Conservation (phyloP, 2,329 filamentous ascomycete species). For the Parascedosporium putredinis region DNA sequence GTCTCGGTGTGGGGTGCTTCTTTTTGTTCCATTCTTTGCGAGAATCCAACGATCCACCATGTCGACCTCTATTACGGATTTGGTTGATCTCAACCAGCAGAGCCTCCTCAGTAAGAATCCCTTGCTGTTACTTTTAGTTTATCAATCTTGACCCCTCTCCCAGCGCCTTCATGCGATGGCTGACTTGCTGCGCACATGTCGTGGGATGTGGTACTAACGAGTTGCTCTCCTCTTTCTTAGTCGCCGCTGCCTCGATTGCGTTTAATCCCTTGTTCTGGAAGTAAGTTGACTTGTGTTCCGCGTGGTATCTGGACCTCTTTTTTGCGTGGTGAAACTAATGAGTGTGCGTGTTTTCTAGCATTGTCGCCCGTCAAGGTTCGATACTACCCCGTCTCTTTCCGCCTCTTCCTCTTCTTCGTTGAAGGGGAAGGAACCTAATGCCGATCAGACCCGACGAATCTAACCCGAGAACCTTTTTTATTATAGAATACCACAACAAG, state of each 20-base stretch:
- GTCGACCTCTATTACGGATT: conserved; percentile 27
- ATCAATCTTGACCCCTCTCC: too few relatives aligned
- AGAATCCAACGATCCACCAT: too few relatives aligned
- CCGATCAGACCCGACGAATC: conserved; percentile 12
- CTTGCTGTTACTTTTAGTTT: too few relatives aligned
- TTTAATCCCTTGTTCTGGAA: conserved; percentile 99
- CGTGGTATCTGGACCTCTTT: too few relatives aligned
- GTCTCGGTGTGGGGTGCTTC: conserved; percentile 1
- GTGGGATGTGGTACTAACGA: too few relatives aligned
- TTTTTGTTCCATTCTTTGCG: too few relatives aligned
- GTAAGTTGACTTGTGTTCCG: conserved; percentile 42
- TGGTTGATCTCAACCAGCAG: conserved; percentile 56
- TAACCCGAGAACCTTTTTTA: conserved; percentile 11
- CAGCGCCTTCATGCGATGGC: too few relatives aligned
- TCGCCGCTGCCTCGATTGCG: conserved; percentile 69
- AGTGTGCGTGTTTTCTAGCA: conserved; percentile 51
- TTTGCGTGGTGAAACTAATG: too few relatives aligned
- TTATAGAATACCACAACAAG: conserved; percentile 79
- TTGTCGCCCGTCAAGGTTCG: conserved; percentile 71
- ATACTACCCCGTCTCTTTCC: conserved; percentile 3
- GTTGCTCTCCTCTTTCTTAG: too few relatives aligned
- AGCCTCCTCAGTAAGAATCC: conserved; percentile 51
- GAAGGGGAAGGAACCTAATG: conserved; percentile 2
- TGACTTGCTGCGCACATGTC: conserved; percentile 8
- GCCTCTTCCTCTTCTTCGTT: too few relatives aligned